Percentiles rank a stretch among this genome's conserved stretches.
phyloP scores from a whole-genome alignment of 192 early-diverging fungal genomes.

The Obelidium mucronatum region DNA sequence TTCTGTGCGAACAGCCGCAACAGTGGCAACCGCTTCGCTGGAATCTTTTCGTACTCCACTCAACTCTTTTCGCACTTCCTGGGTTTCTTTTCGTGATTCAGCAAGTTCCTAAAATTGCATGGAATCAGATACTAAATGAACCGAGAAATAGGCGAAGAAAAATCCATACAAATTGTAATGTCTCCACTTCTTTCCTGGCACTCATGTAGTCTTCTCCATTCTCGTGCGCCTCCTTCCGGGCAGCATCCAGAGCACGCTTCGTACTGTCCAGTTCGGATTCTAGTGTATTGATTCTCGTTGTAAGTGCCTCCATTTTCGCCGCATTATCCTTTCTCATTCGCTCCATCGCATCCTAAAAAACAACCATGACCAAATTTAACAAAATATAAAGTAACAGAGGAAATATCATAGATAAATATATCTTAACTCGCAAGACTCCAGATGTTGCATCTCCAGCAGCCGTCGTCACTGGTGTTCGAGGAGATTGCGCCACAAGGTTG shows the following conservation, averaged over 20 bases:
- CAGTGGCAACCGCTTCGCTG: neutral
- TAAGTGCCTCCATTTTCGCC: neutral
- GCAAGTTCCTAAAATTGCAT: neutral
- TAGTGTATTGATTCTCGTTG: neutral
- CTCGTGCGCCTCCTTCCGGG: neutral
- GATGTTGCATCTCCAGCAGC: neutral
- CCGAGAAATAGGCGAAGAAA: no score
- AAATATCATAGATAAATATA: neutral
- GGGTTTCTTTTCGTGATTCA: neutral
- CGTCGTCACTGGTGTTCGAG: neutral
- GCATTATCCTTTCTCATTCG: constrained; percentile 30
- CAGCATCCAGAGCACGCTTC: neutral
- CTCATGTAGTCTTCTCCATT: neutral
- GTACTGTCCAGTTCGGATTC: constrained; percentile 7
- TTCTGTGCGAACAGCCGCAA: constrained; percentile 13
- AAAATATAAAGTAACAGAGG: neutral
- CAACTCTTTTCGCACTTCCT: constrained; percentile 16
- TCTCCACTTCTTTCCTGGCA: neutral
- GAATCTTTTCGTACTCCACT: constrained; percentile 3
- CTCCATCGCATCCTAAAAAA: constrained; percentile 31
- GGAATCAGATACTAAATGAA: neutral
- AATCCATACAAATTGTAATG: no score
- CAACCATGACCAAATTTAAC: no score
- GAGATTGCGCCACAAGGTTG: neutral
- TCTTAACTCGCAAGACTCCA: neutral